Conservation (phyloP, 805 yeast species). For the Candida adriatica region DNA sequence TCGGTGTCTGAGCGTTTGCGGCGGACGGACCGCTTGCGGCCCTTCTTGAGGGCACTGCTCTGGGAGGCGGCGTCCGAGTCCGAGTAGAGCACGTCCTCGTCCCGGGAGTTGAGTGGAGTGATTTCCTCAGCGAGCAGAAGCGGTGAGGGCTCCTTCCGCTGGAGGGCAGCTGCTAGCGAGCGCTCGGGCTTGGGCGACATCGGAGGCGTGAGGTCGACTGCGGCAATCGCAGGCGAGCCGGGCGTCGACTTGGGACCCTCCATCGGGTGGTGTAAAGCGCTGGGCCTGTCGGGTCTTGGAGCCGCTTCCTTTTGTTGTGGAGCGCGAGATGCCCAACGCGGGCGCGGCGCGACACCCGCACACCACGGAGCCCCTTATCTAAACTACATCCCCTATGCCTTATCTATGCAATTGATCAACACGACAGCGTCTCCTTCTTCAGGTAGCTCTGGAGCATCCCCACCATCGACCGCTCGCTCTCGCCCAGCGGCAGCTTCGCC, state of each 20-base stretch:
- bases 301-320: background rate
- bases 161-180: background rate
- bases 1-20: constrained; percentile 24
- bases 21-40: constrained; percentile 6
- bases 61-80: constrained; percentile 26
- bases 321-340: background rate
- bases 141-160: constrained; percentile 16
- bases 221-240: background rate
- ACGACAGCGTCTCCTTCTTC: constrained; percentile 5
- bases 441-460: constrained; percentile 7
- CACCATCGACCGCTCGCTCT: constrained; percentile 17
- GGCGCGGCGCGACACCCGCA: too few relatives aligned
- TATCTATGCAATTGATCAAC: too few relatives aligned
- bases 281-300: too few relatives aligned
- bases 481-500: constrained; percentile 35
- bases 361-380: too few relatives aligned
- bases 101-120: constrained; percentile 24
- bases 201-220: background rate
- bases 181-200: background rate
- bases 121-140: constrained; percentile 18
- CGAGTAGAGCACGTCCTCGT: constrained; percentile 25
- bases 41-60: constrained; percentile 6
- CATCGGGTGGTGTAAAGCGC: too few relatives aligned
- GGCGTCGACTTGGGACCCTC: background rate
- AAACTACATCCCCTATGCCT: too few relatives aligned